Evolutionary conservation across 1,139 yeast genomes (phyloP), one percentile per base, ranked within the genome.

Genomic region (Eremothecium gossypii): DNA sequence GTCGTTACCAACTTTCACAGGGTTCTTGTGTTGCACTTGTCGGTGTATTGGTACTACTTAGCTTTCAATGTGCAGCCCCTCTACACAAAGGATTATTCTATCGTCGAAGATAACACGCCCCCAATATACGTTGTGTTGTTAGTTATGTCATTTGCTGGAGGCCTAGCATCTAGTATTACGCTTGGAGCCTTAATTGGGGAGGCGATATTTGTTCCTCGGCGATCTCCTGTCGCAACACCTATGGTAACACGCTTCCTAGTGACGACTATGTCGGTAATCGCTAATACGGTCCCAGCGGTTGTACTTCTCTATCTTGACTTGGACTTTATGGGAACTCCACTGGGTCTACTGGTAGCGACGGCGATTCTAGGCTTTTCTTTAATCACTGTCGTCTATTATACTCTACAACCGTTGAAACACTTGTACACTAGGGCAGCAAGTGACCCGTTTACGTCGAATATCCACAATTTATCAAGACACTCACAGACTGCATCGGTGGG

Each of bases 31-130:
- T 71, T 78, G 41, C 85, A 79, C 52, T 56, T 76, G 27, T 65
- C 77, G 0, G 61, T 72, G 44, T 78, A 76, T 51, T 78, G 83
- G 84, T 70, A 73, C 41, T 78, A 71, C 52, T 74, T 79, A 0
- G 54, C 73, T 39, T 70, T 67, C 49, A 77, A 77, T 51, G 65
- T 79, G 1, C 74, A 77, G 4, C 69, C 79, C 0, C 58, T 78
- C 28, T 78, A 75, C 54, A 76, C 81, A 0, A 52, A 54, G n/a
- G 57, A 68, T 39, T 77, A 76, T 49, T 23, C 37, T 9, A n/a
- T 14, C 9, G 63, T 60, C 28, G 71, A 69, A 30, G 52, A 61
- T 0, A 45, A 63, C 30, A 69, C 77, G 51, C 83, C 83, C 0
- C 65, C 77, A 2, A 41, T 56, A 1, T 72, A 73, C 41, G 64